Conservation (phyloP, 352 stramenopile genomes). For the Phytophthora palmivora region DNA sequence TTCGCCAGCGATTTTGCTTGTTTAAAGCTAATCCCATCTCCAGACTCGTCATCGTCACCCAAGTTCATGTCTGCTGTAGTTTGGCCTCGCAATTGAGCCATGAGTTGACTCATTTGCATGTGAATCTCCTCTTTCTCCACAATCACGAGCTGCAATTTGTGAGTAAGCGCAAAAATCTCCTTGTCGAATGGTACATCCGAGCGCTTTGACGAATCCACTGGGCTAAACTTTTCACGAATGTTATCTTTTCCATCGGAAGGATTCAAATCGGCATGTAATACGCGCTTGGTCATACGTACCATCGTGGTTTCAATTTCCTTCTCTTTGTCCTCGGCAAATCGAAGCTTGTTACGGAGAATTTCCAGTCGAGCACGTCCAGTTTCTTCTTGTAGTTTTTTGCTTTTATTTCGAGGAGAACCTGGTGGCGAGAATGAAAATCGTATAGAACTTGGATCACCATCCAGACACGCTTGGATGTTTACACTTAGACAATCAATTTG, state of each 20-base stretch:
- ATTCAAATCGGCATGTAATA: constrained; percentile 57
- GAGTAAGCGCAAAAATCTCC: constrained; percentile 78
- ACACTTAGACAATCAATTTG: constrained; percentile 66
- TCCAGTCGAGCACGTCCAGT: constrained; percentile 58
- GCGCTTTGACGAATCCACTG: constrained; percentile 16
- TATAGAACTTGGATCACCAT: constrained; percentile 26
- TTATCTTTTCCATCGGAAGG: constrained; percentile 16
- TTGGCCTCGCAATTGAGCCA: constrained; percentile 44
- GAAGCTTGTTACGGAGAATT: constrained; percentile 63
- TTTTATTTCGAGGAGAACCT: constrained; percentile 31
- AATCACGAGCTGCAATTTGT: constrained; percentile 78
- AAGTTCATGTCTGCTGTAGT: constrained; percentile 9
- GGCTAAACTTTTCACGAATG: constrained; percentile 32
- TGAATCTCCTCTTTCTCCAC: constrained; percentile 82
- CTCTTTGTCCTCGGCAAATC: constrained; percentile 69
- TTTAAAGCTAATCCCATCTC: constrained; percentile 15
- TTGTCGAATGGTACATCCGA: constrained; percentile 64
- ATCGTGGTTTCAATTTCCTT: constrained; percentile 76
- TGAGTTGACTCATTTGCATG: constrained; percentile 71
- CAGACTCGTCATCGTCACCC: constrained; percentile 5
- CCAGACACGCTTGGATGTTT: constrained; percentile 55
- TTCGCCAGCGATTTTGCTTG: constrained; percentile 45
- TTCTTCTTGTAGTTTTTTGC: constrained; percentile 46
- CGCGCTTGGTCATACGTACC: constrained; percentile 75
- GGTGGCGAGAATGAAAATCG: constrained; percentile 32